Base-by-base conservation (phyloP, 805 yeast genomes). In the Clavispora vitiphila region DNA sequence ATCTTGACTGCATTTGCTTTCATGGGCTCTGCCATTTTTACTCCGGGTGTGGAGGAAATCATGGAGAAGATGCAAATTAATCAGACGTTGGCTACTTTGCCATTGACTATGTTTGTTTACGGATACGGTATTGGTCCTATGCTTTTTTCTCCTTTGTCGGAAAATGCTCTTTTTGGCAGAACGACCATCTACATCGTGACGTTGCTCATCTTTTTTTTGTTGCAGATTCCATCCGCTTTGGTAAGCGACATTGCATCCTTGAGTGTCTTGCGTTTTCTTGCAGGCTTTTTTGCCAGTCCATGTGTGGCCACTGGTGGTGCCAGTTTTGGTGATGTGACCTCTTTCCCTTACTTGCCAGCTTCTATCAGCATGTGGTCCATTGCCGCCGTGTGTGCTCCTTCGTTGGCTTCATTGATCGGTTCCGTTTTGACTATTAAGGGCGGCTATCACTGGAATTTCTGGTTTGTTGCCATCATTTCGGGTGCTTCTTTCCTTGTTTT, bases 81-180 rank as follows among this genome's bases (percentile, higher is more conserved):
- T 14, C 59, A 58, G 26, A 71, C 68, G 5, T 65, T 66, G 5
- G 77, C 78, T 0, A 61, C 72, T 1, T 59, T 80, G 29, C 78
- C 80, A 3, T 63, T 80, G 48, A 61, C 81, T 0, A 46, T 78
- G 29, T 80, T 73, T 46, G 80, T 80, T 8, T 48, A 78, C 20
- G 86, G 83, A 8, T 79, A 80, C 53, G 84, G 80, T 38, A 37
- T 77, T 20, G 83, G 83, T 1, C 83, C 83, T 2, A 62, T 79
- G 63, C 44, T 77, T 2, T 72, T 78, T 37, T 72, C 82, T 0
- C 85, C 86, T 3, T 48, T 80, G 44, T 72, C 81, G 10, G 86
- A 80, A 53, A 68, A 74, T 37, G 74, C 79, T 3, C 53, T 56
- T 4, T 55, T 77, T 32, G 84, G 84, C 11, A 65, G 84, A 42